phyloP scores from a whole-genome alignment of 169 alveolate genomes.

The Babesia microti region DNA sequence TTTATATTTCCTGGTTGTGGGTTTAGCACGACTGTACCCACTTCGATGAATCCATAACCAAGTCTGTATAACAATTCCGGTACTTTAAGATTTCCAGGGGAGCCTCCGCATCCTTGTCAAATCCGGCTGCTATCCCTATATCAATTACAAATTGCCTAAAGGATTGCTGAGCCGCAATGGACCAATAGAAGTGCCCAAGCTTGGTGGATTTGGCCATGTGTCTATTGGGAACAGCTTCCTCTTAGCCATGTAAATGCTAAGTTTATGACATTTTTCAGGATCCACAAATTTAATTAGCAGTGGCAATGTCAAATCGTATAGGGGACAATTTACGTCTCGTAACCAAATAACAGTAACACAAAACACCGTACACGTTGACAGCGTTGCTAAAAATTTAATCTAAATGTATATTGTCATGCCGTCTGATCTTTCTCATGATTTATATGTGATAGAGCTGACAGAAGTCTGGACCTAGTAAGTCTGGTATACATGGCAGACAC shows the following conservation, averaged over 20 bases:
- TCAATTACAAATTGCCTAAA: conserved; percentile 10
- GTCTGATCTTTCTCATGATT: too few relatives aligned
- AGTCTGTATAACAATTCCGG: conserved; percentile 41
- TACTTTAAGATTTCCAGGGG: conserved; percentile 39
- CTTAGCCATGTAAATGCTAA: conserved; percentile 45
- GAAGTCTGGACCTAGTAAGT: too few relatives aligned
- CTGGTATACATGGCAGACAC: too few relatives aligned
- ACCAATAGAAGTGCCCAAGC: conserved; percentile 21
- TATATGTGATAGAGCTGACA: too few relatives aligned
- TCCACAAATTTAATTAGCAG: conserved; percentile 46
- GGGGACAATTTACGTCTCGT: conserved; percentile 10
- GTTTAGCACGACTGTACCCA: conserved; percentile 69
- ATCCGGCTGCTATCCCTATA: conserved; percentile 77
- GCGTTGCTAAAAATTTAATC: neutral
- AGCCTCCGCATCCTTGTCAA: conserved; percentile 69
- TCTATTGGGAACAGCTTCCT: conserved; percentile 52
- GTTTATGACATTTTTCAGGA: conserved; percentile 49
- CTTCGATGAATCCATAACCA: conserved; percentile 75
- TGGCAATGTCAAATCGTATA: conserved; percentile 40
- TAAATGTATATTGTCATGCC: conserved; percentile 22
- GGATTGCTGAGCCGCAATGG: conserved; percentile 30
- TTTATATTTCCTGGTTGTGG: conserved; percentile 71
- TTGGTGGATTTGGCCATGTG: conserved; percentile 46
- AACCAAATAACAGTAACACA: conserved; percentile 32
- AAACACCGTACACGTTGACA: conserved; percentile 6